Base-by-base conservation (phyloP, 495 filamentous ascomycete genomes). In the Penicillium turbatum region DNA sequence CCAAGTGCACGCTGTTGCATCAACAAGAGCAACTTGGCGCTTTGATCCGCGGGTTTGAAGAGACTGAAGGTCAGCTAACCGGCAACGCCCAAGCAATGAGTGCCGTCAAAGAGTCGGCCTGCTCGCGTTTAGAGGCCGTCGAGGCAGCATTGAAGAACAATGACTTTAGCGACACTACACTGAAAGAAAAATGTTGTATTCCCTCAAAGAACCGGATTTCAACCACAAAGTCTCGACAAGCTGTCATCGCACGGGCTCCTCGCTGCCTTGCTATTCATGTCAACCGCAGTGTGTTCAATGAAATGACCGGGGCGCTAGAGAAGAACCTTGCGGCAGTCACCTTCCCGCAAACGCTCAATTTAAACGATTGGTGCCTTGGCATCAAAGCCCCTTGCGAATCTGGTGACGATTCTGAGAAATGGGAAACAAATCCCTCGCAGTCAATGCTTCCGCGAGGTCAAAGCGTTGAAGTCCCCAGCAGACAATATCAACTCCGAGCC, bases 251-350 rank as follows among this genome's bases (percentile, higher is more conserved):
- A 4, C 78, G 92, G 8, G 73, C 90, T 2, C 95, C 95, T 1
- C 79, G 81, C 45, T 86, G 85, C 42, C 75, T 99, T 10, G 86
- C 84, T 0, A 74, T 96, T 3, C 95, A 99, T 65, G 75, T 97
- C 59, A 97, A 97, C 61, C 82, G 95, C 7, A 97, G 91, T 53
- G 73, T 92, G 0, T 97, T 96, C 56, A 87, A 97, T 57, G 89
- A 96, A 55, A 67, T 67, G 31, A 95, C 86, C 0, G 89, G 89
- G 0, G 71, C 78, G 52, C 79, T 89, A 67, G 82, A 77, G 58
- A 99, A 99, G 71, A 97, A 97, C 54, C 79, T 82, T 51, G 86
- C 91, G 0, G 72, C 74, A 0, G 88, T 99, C 17, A 70, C 72
- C 17, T 97, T 95, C 61, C 91, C 91, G 0, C 77, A 72, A 51